Evolutionary conservation across 1,284 basidiomycete genomes (phyloP).

Genomic region (Austroboletus olivaceoglutinosus): DNA sequence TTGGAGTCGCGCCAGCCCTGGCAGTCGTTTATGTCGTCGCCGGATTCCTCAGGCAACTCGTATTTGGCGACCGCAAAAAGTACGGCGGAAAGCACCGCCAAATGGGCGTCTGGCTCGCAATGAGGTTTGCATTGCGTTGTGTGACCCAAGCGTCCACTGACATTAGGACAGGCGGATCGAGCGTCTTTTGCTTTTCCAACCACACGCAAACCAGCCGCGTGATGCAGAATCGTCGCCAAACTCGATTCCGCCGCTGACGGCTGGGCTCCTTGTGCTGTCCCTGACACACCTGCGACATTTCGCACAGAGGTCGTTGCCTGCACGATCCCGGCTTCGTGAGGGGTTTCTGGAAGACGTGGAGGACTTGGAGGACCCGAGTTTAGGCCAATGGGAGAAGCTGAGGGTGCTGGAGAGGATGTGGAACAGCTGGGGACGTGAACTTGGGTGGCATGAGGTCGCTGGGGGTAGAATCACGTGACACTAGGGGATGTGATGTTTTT

Average conservation of each 20-base stretch:
- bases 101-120: slow-evolving; percentile 56
- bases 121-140: slow-evolving; percentile 46
- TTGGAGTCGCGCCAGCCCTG: slow-evolving; percentile 91
- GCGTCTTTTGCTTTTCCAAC: slow-evolving; percentile 61
- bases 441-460: slow-evolving; percentile 51
- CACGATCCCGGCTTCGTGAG: slow-evolving; percentile 58
- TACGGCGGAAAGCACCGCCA: slow-evolving; percentile 54
- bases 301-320: slow-evolving; percentile 54
- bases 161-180: slow-evolving; percentile 60
- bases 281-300: slow-evolving; percentile 66
- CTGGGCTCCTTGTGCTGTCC: slow-evolving; percentile 74
- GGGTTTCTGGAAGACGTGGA: slow-evolving; percentile 85
- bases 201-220: slow-evolving; percentile 20
- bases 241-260: slow-evolving; percentile 53
- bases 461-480: slow-evolving; percentile 20
- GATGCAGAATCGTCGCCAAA: slow-evolving; percentile 16
- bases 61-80: slow-evolving; percentile 38
- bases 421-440: slow-evolving; percentile 73
- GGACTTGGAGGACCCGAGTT: slow-evolving; percentile 74
- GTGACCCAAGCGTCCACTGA: slow-evolving; percentile 8
- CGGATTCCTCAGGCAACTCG: slow-evolving; percentile 43
- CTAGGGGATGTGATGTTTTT: background rate
- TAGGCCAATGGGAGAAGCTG: slow-evolving; percentile 70
- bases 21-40: slow-evolving; percentile 74
- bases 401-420: slow-evolving; percentile 86